Conservation (phyloP, 768 basidiomycete species). For the Trametes meyenii region DNA sequence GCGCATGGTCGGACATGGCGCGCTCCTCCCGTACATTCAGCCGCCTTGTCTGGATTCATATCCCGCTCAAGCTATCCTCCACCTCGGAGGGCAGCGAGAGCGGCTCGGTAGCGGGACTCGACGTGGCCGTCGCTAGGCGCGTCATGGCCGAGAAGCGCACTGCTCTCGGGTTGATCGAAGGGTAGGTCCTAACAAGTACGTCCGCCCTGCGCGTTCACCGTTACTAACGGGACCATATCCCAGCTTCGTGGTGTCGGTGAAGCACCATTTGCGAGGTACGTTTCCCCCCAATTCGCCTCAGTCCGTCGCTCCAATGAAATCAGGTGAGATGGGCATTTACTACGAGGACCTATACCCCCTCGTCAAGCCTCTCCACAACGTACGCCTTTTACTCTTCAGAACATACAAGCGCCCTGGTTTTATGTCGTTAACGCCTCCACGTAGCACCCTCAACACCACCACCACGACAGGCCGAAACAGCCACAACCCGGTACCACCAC, state of each 20-base stretch:
- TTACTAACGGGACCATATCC: neutral
- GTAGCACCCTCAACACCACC: conserved; percentile 22
- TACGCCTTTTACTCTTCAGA: conserved; percentile 28
- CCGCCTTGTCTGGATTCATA: conserved; percentile 64
- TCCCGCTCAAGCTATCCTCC: conserved; percentile 50
- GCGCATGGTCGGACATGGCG: conserved; percentile 59
- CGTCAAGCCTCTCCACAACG: conserved; percentile 58
- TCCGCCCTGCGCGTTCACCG: neutral
- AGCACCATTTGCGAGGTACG: conserved; percentile 62
- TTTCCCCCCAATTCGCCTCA: neutral
- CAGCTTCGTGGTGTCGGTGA: conserved; percentile 59
- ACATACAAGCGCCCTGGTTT: neutral
- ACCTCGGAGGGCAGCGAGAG: conserved; percentile 40
- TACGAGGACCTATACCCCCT: conserved; percentile 65
- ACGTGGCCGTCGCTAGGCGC: conserved; percentile 39
- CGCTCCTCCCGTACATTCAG: conserved; percentile 50
- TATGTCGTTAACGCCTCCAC: neutral
- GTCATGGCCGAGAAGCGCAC: conserved; percentile 65
- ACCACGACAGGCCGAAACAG: neutral
- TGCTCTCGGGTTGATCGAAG: conserved; percentile 61
- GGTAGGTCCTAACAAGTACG: conserved; percentile 38
- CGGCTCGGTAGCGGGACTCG: conserved; percentile 34
- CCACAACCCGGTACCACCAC: neutral
- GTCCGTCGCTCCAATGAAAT: neutral
- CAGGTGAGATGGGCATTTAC: conserved; percentile 61